Base-by-base conservation (phyloP, 2,329 filamentous ascomycete species). In the Lasiodiplodia sp. region DNA sequence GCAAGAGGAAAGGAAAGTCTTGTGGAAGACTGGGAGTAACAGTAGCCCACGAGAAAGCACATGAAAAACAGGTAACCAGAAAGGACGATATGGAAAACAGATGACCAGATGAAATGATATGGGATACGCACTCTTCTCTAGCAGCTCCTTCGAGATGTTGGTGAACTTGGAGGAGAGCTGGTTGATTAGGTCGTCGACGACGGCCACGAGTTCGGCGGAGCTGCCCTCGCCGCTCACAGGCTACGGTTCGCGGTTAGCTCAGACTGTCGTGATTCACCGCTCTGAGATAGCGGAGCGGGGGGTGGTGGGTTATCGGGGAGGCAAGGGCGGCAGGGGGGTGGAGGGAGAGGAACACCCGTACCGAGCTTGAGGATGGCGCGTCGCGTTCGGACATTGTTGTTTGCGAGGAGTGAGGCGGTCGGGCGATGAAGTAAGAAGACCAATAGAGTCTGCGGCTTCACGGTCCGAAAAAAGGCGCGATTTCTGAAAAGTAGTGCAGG, bases 141-240 rank as follows among this genome's bases (percentile, higher is more conserved):
- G 93, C 69, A 97, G 91, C 81, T 97, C 94, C 69, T 89, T 91
- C 10, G 93, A 96, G 5, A 97, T 89, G 14, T 88, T 88, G 23
- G 92, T 90, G 78, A 97, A 97, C 78, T 97, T 97, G 79, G 88
- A 91, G 64, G 92, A 92, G 0, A 97, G 83, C 56, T 93, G 91
- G 77, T 94, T 93, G 4, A 97, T 84, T 2, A 97, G 86, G 51
- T 97, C 93, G 73, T 97, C 94, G 1, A 97, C 91, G 1, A 94
- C 92, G 4, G 88, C 88, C 2, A 89, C 89, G 68, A 96, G 86
- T 76, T 95, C 91, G 53, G 86, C 84, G 8, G 84, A 68, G 37
- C 58, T 53, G 5, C 58, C 57, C 28, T 68, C 66, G 8, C 34
- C 44, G 34, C 40, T 44, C 8, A 3, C 58, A 37, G 60, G 21